These are phyloP conservation scores for Nigrospora sphaerica DNA, from an alignment of 2,329 filamentous ascomycete genomes.

Conservation along the genomic window DNA sequence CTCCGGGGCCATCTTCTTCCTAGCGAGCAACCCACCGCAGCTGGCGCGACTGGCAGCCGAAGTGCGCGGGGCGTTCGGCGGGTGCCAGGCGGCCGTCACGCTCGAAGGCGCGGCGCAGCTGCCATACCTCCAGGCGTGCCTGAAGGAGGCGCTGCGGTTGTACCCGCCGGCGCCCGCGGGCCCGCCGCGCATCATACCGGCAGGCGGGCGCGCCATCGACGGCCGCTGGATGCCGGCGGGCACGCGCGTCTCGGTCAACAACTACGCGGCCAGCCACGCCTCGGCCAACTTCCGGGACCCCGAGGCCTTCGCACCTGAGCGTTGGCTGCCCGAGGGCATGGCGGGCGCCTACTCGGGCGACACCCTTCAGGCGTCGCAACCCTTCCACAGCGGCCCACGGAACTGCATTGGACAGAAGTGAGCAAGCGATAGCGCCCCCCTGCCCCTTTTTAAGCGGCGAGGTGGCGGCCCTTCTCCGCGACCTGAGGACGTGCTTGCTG, in stretches of 20 bases:
- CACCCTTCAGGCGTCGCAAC: constrained; percentile 6
- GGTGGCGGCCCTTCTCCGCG: too few relatives aligned
- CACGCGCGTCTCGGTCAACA: constrained; percentile 10
- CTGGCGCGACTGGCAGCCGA: constrained; percentile 13
- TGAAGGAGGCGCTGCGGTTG: constrained; percentile 14
- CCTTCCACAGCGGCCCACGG: constrained; percentile 8
- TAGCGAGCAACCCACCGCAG: constrained; percentile 23
- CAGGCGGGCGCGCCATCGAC: constrained; percentile 12
- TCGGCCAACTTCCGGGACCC: constrained; percentile 4
- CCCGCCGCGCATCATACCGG: constrained; percentile 9
- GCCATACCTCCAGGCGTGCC: constrained; percentile 17
- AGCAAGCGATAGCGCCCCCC: background rate
- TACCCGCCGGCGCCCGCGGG: constrained; percentile 13
- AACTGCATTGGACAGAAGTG: constrained; percentile 12
- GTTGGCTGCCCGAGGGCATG: constrained; percentile 7
- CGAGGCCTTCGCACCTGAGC: constrained; percentile 9
- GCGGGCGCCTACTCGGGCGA: background rate
- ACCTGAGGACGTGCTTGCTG: too few relatives aligned
- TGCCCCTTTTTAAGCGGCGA: too few relatives aligned
- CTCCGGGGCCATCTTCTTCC: constrained; percentile 27
- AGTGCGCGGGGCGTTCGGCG: constrained; percentile 14
- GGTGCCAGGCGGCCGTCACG: constrained; percentile 27
- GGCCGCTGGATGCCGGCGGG: constrained; percentile 9
- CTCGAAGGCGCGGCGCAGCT: constrained; percentile 11
- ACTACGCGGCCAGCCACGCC: constrained; percentile 8